Conservation (phyloP, 306 rosid species). For the Quercus parvula region DNA sequence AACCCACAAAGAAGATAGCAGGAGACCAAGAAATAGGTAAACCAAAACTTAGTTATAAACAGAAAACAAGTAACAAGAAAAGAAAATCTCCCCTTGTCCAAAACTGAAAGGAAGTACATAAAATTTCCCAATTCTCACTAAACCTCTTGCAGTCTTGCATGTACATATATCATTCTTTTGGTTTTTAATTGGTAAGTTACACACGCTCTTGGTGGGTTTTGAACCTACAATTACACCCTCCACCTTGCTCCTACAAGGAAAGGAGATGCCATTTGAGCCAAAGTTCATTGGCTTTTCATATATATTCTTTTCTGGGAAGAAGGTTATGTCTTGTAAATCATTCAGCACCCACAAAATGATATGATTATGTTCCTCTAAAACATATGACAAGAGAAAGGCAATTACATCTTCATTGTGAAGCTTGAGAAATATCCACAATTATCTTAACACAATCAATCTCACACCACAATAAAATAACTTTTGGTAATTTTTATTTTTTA, state of each 20-base stretch:
- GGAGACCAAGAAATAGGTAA: background rate
- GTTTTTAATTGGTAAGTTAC: too few species aligned
- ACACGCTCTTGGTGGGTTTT: too few species aligned
- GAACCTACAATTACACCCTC: too few species aligned
- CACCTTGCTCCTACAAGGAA: too few species aligned
- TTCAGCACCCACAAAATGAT: background rate
- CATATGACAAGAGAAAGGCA: background rate
- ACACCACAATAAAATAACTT: too few species aligned
- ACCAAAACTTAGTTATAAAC: background rate
- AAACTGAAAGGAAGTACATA: background rate
- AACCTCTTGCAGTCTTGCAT: background rate
- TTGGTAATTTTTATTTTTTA: too few species aligned
- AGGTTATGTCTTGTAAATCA: background rate
- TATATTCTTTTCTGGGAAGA: background rate
- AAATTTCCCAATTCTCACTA: background rate
- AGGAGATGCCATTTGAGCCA: too few species aligned
- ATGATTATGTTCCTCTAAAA: background rate
- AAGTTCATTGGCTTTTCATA: background rate
- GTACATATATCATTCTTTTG: too few species aligned
- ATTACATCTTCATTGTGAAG: background rate
- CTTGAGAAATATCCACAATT: too few species aligned
- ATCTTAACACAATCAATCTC: too few species aligned
- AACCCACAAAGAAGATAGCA: background rate
- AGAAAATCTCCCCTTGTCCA: background rate
- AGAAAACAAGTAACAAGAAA: background rate